Base-by-base conservation (phyloP, 108 stramenopile species). In the Discostella stelligeroides region DNA sequence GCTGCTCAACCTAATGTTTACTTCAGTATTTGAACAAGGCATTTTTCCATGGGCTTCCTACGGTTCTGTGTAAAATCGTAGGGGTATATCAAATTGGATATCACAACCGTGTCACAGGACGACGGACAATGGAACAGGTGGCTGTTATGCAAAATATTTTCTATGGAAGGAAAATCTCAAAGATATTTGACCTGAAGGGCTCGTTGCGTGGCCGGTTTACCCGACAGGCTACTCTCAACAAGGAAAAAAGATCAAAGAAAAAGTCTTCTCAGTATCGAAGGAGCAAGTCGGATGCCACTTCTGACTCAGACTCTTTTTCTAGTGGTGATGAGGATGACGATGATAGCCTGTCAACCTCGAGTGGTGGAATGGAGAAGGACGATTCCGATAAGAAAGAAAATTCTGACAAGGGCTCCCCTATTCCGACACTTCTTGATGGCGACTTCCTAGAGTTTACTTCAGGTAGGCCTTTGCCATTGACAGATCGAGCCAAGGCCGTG, bases 71-170 rank as follows among this genome's bases (percentile, higher is more conserved):
- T 82, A 97, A 96, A 76, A 97, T 97, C 55, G 87, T 98, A 29
- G 98, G 98, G 13, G 97, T 98, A n/a, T 98, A 96, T 72, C 95
- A 96, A 73, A 93, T 97, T 41, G 95, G 96, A 7, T 95, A 89
- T 69, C 96, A 98, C 80, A 97, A 97, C 63, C 86, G 94, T 23
- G 79, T 84, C 13, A 96, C 94, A 15, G 98, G 98, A 0, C 97
- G 97, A 66, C 78, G 93, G 40, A 94, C 84, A 23, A 96, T 96
- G 95, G 96, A 98, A 38, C 96, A 97, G 83, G 94, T 97, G 4
- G 96, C 97, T 7, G 96, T 76, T 13, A 74, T 76, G 74, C 89
- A 89, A 64, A 97, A 98, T 55, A 92, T 98, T 15, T 98, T 98
- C 60, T 96, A 92, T 71, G 91, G 88, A 18, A 79, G 95, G 17